phyloP scores from a whole-genome alignment of 1,284 basidiomycete genomes.

The Volvariella surrecta region DNA sequence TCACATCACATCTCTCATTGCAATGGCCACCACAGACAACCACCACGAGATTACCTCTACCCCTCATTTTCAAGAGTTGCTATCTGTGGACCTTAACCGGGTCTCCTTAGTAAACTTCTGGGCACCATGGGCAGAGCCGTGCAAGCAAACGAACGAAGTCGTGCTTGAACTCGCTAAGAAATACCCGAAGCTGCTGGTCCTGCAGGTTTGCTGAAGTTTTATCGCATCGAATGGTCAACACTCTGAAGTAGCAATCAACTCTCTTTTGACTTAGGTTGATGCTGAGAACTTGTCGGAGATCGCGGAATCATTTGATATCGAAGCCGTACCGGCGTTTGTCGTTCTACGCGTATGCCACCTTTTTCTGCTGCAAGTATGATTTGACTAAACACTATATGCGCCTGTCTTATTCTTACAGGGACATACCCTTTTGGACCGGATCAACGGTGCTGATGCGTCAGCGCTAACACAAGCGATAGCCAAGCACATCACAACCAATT shows the following conservation, averaged over 20 bases:
- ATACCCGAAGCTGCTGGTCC: slow-evolving; percentile 61
- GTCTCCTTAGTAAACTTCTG: slow-evolving; percentile 89
- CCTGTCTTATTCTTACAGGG: slow-evolving; percentile 59
- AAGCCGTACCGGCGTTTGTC: slow-evolving; percentile 85
- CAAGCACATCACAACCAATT: slow-evolving; percentile 35
- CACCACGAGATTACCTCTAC: slow-evolving; percentile 51
- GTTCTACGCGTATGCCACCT: slow-evolving; percentile 63
- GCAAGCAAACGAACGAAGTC: slow-evolving; percentile 79
- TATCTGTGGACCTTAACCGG: slow-evolving; percentile 68
- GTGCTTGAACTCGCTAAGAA: slow-evolving; percentile 65
- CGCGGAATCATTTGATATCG: slow-evolving; percentile 88
- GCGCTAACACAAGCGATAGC: slow-evolving; percentile 60
- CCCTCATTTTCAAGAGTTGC: slow-evolving; percentile 65
- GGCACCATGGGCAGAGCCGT: slow-evolving; percentile 90
- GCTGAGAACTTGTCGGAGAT: slow-evolving; percentile 87
- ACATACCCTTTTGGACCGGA: slow-evolving; percentile 77
- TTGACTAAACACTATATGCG: slow-evolving; percentile 1
- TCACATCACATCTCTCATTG: neutral
- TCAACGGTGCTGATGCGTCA: slow-evolving; percentile 77
- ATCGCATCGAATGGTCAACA: neutral
- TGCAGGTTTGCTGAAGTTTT: slow-evolving; percentile 46
- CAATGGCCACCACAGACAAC: slow-evolving; percentile 27
- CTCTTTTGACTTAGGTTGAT: slow-evolving; percentile 55
- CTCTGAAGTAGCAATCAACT: neutral
- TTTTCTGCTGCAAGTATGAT: neutral